phyloP scores from a whole-genome alignment of 2,329 filamentous ascomycete species.

The Didymella keratinophila region DNA sequence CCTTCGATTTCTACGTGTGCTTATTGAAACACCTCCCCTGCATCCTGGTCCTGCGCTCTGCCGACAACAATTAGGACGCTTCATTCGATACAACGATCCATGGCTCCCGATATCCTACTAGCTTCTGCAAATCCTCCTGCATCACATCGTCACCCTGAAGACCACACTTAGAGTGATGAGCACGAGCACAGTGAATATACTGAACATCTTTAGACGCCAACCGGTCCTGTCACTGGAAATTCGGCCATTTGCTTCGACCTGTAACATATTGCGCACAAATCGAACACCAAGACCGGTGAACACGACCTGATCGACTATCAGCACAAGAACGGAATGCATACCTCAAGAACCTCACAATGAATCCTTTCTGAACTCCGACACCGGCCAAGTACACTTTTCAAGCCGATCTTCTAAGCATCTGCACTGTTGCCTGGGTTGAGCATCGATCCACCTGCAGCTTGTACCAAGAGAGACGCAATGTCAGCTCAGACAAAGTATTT shows the following conservation, averaged over 20 bases:
- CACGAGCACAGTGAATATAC: constrained; percentile 1
- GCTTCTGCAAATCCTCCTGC: too few relatives aligned
- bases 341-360: constrained; percentile 32
- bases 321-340: neutral
- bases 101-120: too few relatives aligned
- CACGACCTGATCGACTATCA: neutral
- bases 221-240: neutral
- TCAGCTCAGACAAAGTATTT: neutral
- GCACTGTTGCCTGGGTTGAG: neutral
- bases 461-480: neutral
- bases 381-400: constrained; percentile 46
- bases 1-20: too few relatives aligned
- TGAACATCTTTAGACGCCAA: constrained; percentile 6
- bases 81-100: too few relatives aligned
- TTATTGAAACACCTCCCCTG: too few relatives aligned
- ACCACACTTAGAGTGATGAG: neutral
- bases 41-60: too few relatives aligned
- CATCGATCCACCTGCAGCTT: neutral
- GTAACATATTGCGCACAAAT: constrained; percentile 2
- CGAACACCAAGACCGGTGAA: neutral
- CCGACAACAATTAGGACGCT: too few relatives aligned
- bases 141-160: neutral
- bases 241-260: neutral
- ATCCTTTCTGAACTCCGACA: constrained; percentile 39
- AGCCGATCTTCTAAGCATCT: neutral